phyloP scores from a whole-genome alignment of 768 basidiomycete species.

The Pisolithus sp. region DNA sequence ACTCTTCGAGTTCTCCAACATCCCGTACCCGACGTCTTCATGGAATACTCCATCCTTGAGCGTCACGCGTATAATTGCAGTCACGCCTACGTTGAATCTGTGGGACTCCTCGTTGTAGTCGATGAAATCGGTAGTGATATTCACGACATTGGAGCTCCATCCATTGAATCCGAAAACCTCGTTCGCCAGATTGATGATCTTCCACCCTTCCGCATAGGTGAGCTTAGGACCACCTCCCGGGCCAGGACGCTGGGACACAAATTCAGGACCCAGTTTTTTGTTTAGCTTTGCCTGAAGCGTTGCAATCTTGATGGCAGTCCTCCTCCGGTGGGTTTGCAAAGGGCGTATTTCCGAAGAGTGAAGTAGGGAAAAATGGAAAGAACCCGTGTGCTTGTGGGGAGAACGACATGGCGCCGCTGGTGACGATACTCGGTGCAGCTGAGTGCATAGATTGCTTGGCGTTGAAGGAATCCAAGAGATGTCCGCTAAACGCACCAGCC shows the following conservation, averaged over 20 bases:
- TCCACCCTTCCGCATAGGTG: conserved; percentile 96
- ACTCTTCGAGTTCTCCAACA: conserved; percentile 75
- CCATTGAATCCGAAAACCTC: conserved; percentile 99
- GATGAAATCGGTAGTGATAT: conserved; percentile 67
- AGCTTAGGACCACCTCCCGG: conserved; percentile 83
- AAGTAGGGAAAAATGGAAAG: conserved; percentile 24
- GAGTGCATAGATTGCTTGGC: conserved; percentile 7
- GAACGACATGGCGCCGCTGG: conserved; percentile 56
- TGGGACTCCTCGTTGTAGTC: conserved; percentile 67
- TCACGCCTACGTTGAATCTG: conserved; percentile 67
- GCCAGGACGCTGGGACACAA: conserved; percentile 81
- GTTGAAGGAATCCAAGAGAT: conserved; percentile 45
- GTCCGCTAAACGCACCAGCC: conserved; percentile 56
- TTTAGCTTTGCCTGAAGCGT: conserved; percentile 74
- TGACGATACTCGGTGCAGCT: conserved; percentile 31
- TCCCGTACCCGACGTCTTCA: conserved; percentile 92
- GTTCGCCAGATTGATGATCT: conserved; percentile 95
- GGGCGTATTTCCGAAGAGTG: conserved; percentile 2
- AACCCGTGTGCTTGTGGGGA: conserved; percentile 54
- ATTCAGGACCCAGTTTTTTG: conserved; percentile 91
- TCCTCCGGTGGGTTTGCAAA: conserved; percentile 45
- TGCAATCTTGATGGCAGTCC: conserved; percentile 59
- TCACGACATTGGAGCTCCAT: conserved; percentile 80
- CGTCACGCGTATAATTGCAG: conserved; percentile 82
- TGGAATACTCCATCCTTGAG: conserved; percentile 83